phyloP scores from a whole-genome alignment of 805 yeast species.

The Pichia scutulata region DNA sequence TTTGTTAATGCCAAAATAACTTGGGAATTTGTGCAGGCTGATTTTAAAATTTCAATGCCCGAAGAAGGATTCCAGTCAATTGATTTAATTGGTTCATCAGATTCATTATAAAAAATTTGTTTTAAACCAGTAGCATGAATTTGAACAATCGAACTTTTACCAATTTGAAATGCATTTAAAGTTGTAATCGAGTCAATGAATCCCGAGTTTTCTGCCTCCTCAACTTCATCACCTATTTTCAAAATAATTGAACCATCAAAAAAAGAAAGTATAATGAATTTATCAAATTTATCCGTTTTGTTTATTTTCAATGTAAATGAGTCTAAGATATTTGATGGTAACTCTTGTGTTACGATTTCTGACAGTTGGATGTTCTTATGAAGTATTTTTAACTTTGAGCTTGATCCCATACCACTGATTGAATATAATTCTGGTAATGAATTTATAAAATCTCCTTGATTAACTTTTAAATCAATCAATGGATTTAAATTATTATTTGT shows the following conservation, averaged over 20 bases:
- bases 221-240: constrained; percentile 72
- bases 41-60: constrained; percentile 54
- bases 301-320: constrained; percentile 57
- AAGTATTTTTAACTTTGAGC: constrained; percentile 40
- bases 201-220: constrained; percentile 57
- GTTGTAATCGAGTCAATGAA: constrained; percentile 53
- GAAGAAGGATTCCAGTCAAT: constrained; percentile 80
- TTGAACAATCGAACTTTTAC: constrained; percentile 57
- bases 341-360: constrained; percentile 64
- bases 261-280: constrained; percentile 59
- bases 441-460: constrained; percentile 26
- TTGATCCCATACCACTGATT: constrained; percentile 35
- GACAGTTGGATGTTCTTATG: constrained; percentile 53
- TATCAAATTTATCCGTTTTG: constrained; percentile 42
- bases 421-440: constrained; percentile 35
- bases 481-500: constrained; percentile 47
- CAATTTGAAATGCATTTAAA: constrained; percentile 61
- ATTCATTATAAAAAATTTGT: constrained; percentile 35
- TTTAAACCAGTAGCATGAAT: constrained; percentile 64
- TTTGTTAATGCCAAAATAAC: constrained; percentile 64
- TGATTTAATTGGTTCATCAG: constrained; percentile 25
- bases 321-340: constrained; percentile 57
- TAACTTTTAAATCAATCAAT: constrained; percentile 34
- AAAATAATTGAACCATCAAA: constrained; percentile 63
- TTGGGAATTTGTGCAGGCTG: constrained; percentile 60